phyloP scores from a whole-genome alignment of 2,329 filamentous ascomycete species.

The Botrytis tulipae region DNA sequence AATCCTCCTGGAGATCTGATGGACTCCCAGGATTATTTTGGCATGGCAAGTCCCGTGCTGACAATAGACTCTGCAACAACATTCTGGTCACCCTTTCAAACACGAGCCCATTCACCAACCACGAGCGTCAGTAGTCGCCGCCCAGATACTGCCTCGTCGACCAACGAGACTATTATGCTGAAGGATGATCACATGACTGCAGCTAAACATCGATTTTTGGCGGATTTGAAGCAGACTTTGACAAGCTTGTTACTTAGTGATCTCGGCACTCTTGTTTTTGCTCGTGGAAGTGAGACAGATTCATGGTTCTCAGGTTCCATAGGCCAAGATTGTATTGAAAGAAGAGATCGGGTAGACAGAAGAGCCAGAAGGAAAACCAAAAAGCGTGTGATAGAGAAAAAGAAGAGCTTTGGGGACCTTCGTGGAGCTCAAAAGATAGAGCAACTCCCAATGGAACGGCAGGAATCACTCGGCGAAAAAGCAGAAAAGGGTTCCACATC shows the following conservation, averaged over 20 bases:
- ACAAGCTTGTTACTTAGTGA: slow-evolving; percentile 87
- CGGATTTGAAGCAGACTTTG: slow-evolving; percentile 73
- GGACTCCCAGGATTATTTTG: slow-evolving; percentile 70
- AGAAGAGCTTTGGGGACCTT: slow-evolving; percentile 66
- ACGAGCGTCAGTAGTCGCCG: slow-evolving; percentile 61
- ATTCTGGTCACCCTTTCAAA: slow-evolving; percentile 86
- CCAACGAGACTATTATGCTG: slow-evolving; percentile 64
- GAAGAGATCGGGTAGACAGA: slow-evolving; percentile 48
- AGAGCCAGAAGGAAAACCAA: slow-evolving; percentile 47
- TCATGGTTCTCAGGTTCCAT: slow-evolving; percentile 71
- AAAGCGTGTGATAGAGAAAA: slow-evolving; percentile 57
- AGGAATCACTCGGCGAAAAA: slow-evolving; percentile 29
- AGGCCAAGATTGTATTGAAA: slow-evolving; percentile 63
- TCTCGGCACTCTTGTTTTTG: slow-evolving; percentile 79
- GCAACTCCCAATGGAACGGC: slow-evolving; percentile 30
- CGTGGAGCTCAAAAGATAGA: slow-evolving; percentile 48
- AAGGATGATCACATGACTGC: slow-evolving; percentile 54
- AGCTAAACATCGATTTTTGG: slow-evolving; percentile 75
- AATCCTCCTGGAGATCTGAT: slow-evolving; percentile 62
- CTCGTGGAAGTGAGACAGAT: slow-evolving; percentile 87
- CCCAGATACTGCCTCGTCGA: slow-evolving; percentile 65
- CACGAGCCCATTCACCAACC: slow-evolving; percentile 59
- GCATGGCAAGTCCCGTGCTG: slow-evolving; percentile 64
- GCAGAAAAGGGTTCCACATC: slow-evolving; percentile 31
- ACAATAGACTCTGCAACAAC: slow-evolving; percentile 74